Evolutionary conservation across 179 eudicot genomes (phyloP), one percentile per base, ranked within the genome.

Genomic region (Pouteria campechiana): DNA sequence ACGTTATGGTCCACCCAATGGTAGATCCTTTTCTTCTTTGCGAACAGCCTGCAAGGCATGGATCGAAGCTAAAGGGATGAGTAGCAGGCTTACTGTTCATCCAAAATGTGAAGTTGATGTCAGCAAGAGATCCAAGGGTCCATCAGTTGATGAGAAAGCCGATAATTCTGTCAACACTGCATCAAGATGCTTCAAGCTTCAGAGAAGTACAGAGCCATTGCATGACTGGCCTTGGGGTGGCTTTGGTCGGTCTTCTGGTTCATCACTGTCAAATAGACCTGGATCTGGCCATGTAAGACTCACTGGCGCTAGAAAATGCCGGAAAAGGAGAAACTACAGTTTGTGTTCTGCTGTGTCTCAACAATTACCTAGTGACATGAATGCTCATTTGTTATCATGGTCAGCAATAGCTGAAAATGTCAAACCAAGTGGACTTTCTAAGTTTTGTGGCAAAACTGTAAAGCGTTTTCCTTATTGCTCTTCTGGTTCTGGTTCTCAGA

Each of bases 1-100:
- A 46, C 69, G 69, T 22, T 89, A 74, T 46, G 29, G 12, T 11
- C 66, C 95, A 0, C 93, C 83, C 12, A 53, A 32, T 32, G 61
- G 69, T 14, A 75, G 12, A 53, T 12, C 18, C 6, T 83, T 66
- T 56, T 20, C 50, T 44, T 68, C 87, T 23, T 74, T 82, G 19
- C 36, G 6, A 54, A 19, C 48, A 7, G 97, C 78, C 19, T 86
- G 93, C 51, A 34, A 24, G 44, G 69, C 53, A 13, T 72, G 64
- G 52, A 14, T 54, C 6, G 17, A 37, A 2, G 72, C 58, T 33
- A 25, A 7, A 13, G 62, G 48, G 40, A 6, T 16, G 23, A 34
- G 18, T 50, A 20, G 23, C 13, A 8, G 20, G 32, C 37, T 21
- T 17, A 34, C 37, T 29, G 42, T 47, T 44, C 29, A 38, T 30